phyloP scores from a whole-genome alignment of 2,329 filamentous ascomycete genomes.

The Plenodomus lindquistii region DNA sequence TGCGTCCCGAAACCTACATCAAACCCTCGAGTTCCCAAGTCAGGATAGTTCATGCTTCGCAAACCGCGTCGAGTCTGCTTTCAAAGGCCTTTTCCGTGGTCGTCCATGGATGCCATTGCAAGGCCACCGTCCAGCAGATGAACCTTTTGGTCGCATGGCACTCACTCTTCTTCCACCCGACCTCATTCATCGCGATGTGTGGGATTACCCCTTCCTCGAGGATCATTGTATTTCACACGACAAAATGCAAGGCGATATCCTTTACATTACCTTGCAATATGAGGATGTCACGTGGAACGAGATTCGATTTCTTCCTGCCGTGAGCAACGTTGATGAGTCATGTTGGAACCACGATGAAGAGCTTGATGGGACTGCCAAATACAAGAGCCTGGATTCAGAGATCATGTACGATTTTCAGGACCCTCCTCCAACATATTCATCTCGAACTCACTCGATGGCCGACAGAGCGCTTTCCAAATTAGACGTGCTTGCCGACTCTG shows the following conservation, averaged over 20 bases:
- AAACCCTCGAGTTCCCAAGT: conserved; percentile 42
- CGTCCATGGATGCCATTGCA: conserved; percentile 48
- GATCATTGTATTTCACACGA: conserved; percentile 48
- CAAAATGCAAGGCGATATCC: conserved; percentile 47
- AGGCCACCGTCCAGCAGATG: conserved; percentile 44
- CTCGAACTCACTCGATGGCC: conserved; percentile 45
- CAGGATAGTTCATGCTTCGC: conserved; percentile 44
- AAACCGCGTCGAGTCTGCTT: conserved; percentile 41
- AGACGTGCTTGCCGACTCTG: conserved; percentile 45
- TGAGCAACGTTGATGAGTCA: conserved; percentile 37
- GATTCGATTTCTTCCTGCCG: conserved; percentile 41
- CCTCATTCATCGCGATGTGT: conserved; percentile 38
- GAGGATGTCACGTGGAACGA: conserved; percentile 48
- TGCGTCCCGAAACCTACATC: conserved; percentile 44
- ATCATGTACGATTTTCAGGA: conserved; percentile 50
- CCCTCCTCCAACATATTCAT: conserved; percentile 49
- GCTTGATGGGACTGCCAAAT: conserved; percentile 43
- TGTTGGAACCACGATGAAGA: conserved; percentile 47
- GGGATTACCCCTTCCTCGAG: conserved; percentile 47
- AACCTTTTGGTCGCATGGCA: conserved; percentile 46
- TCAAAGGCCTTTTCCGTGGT: conserved; percentile 42
- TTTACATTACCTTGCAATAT: conserved; percentile 46
- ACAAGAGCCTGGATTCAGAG: conserved; percentile 45
- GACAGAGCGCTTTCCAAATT: conserved; percentile 43
- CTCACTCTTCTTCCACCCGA: conserved; percentile 40